These are phyloP conservation scores for Epicoccum sorghinum DNA, from an alignment of 2,329 filamentous ascomycete genomes.

Conservation along the genomic window DNA sequence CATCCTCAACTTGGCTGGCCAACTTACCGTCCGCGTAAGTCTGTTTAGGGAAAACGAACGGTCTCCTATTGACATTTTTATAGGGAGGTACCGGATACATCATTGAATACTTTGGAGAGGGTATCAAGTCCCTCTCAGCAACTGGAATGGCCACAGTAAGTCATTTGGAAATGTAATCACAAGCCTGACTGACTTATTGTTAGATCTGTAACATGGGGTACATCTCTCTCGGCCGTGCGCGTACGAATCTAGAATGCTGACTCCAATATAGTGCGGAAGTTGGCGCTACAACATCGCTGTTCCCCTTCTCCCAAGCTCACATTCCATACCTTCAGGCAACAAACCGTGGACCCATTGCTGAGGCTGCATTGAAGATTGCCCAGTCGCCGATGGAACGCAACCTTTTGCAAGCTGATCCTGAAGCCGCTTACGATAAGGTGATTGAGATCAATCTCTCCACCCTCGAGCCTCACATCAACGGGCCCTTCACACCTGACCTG, in stretches of 20 bases:
- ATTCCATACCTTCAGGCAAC: constrained; percentile 86
- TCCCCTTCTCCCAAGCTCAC: constrained; percentile 88
- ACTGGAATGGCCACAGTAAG: constrained; percentile 86
- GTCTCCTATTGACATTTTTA: no score
- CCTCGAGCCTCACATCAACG: constrained; percentile 95
- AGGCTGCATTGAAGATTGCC: constrained; percentile 68
- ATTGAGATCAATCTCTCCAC: constrained; percentile 89
- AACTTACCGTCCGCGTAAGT: constrained; percentile 75
- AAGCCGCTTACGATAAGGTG: constrained; percentile 86
- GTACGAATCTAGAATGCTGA: no score
- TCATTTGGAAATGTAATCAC: background rate
- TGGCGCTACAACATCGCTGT: constrained; percentile 92
- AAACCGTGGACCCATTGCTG: constrained; percentile 73
- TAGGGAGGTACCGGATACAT: constrained; percentile 88
- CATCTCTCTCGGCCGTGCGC: no score
- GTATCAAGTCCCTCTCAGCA: constrained; percentile 84
- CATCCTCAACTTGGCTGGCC: constrained; percentile 86
- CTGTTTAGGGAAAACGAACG: no score
- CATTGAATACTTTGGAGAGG: constrained; percentile 91
- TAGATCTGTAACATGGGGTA: constrained; percentile 39
- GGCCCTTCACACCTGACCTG: constrained; percentile 93
- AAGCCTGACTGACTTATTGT: background rate
- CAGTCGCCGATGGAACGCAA: constrained; percentile 63
- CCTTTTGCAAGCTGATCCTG: constrained; percentile 77
- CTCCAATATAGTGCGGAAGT: constrained; percentile 67